These are phyloP conservation scores for Lyophyllum shimeji DNA, from an alignment of 768 basidiomycete genomes.

Conservation along the genomic window DNA sequence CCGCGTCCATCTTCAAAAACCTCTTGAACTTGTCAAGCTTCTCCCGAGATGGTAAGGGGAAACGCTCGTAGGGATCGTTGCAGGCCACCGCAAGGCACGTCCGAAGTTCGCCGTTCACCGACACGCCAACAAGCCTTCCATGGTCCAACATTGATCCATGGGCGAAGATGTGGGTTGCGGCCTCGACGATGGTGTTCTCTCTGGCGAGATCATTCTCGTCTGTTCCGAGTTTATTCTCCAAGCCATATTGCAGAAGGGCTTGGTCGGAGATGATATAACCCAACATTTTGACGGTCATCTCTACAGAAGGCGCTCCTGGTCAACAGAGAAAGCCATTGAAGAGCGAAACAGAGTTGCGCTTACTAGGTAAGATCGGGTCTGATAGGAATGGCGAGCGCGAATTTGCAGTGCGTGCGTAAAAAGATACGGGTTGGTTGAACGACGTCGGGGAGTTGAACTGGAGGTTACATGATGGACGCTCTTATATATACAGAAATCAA, in stretches of 20 bases:
- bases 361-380: not conserved
- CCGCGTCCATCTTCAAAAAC: not conserved
- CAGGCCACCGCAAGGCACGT: not conserved
- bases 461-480: too few relatives aligned
- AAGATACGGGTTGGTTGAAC: too few relatives aligned
- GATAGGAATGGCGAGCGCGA: not conserved
- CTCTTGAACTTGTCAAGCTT: not conserved
- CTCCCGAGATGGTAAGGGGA: not conserved
- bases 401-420: not conserved
- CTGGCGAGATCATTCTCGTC: not conserved
- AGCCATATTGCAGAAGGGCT: not conserved
- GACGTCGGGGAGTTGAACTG: too few relatives aligned
- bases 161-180: not conserved
- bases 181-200: not conserved
- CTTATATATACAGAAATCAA: too few relatives aligned
- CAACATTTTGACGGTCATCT: not conserved
- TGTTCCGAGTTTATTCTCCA: not conserved
- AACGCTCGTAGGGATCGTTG: constrained; percentile 1
- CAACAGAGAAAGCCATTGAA: not conserved
- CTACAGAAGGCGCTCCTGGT: not conserved
- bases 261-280: not conserved
- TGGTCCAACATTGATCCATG: not conserved
- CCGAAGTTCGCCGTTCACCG: not conserved
- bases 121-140: not conserved
- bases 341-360: not conserved